A percentile compares a stretch with the other conserved stretches of the same genome.
Evolutionary conservation across 495 filamentous ascomycete species (phyloP).

Genomic region (Astrocystis sublimbata): DNA sequence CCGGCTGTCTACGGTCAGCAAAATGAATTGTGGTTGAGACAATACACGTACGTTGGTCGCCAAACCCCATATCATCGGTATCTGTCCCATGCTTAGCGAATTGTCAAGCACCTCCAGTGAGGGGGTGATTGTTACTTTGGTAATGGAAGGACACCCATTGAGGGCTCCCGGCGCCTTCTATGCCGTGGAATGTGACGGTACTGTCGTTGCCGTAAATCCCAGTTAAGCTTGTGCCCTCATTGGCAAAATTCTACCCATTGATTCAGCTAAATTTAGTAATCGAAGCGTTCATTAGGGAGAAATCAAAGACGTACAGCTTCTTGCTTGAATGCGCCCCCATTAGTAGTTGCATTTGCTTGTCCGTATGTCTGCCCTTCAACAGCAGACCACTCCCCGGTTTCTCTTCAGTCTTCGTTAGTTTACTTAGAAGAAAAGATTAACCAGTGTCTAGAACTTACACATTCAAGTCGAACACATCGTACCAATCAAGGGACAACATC

Average conservation of each 20-base stretch:
- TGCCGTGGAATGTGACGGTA: constrained; percentile 49
- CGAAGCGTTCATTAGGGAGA: not conserved
- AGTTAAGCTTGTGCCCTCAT: constrained; percentile 44
- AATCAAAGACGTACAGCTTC: constrained; percentile 36
- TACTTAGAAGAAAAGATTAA: not conserved
- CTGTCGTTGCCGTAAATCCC: constrained; percentile 55
- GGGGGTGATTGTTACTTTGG: constrained; percentile 31
- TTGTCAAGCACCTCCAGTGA: not conserved
- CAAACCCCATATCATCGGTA: constrained; percentile 46
- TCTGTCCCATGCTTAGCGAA: constrained; percentile 25
- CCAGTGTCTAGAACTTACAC: constrained; percentile 28
- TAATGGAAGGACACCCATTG: constrained; percentile 61
- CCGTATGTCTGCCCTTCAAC: constrained; percentile 47
- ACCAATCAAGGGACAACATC: constrained; percentile 41
- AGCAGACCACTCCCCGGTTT: constrained; percentile 46
- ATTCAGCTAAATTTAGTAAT: not conserved
- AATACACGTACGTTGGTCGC: constrained; percentile 39
- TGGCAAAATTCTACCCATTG: constrained; percentile 44
- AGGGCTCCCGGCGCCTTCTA: constrained; percentile 50
- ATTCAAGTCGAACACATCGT: constrained; percentile 48
- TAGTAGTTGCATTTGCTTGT: constrained; percentile 38
- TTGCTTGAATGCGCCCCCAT: constrained; percentile 48
- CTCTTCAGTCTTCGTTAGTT: constrained; percentile 21
- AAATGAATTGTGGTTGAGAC: not conserved
- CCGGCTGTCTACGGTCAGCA: constrained; percentile 23